Percentiles rank a stretch among this genome's conserved stretches.
These are phyloP conservation scores for Nicotiana sylvestris DNA, from an alignment of 257 asterid genomes.

Conservation along the genomic window DNA sequence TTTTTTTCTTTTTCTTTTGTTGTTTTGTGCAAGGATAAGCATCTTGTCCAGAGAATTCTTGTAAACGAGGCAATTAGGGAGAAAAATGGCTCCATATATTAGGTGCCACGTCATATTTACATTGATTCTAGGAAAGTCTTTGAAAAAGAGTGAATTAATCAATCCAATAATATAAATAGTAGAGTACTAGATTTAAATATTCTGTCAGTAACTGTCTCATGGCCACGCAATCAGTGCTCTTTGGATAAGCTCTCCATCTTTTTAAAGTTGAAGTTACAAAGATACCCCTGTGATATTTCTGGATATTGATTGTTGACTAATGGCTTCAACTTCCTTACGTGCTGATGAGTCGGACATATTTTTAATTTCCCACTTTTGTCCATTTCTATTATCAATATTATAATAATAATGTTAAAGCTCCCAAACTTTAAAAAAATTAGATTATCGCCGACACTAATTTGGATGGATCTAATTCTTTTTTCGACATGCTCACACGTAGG, in stretches of 20 bases:
- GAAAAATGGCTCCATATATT: neutral
- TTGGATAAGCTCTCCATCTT: neutral
- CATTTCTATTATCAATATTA: neutral
- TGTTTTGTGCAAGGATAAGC: neutral
- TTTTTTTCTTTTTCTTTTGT: neutral
- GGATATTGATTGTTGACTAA: neutral
- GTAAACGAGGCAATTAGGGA: neutral
- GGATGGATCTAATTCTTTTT: neutral
- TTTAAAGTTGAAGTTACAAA: neutral
- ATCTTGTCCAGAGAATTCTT: neutral
- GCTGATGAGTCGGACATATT: neutral
- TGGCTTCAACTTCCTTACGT: neutral
- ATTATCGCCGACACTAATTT: neutral
- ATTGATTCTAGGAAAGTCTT: neutral
- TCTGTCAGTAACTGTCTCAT: neutral
- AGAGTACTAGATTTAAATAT: neutral
- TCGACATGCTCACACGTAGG: neutral
- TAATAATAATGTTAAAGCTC: neutral
- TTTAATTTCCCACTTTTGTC: neutral
- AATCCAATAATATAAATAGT: neutral
- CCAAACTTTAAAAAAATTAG: neutral
- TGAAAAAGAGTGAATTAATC: neutral
- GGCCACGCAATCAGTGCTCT: slow-evolving; percentile 4
- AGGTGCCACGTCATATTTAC: neutral
- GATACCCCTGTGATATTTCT: neutral